phyloP scores from a whole-genome alignment of 495 filamentous ascomycete genomes.

The Pseudomonodictys pantanalensis region DNA sequence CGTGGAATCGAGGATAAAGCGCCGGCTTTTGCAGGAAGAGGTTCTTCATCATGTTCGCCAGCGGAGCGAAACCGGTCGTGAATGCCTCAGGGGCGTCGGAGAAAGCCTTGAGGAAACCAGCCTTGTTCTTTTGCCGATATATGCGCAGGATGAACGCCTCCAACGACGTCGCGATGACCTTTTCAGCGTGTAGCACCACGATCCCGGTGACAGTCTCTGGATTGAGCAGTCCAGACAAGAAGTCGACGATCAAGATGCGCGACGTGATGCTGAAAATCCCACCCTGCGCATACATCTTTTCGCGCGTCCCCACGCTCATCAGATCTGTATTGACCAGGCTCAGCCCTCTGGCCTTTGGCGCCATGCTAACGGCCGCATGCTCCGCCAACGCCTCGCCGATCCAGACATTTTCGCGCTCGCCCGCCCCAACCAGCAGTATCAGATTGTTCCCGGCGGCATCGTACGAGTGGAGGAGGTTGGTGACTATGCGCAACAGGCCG shows the following conservation, averaged over 20 bases:
- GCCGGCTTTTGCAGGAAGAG: constrained; percentile 85
- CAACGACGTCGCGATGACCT: constrained; percentile 78
- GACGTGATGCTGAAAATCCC: constrained; percentile 96
- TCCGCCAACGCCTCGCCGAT: constrained; percentile 71
- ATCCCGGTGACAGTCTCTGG: constrained; percentile 85
- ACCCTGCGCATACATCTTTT: constrained; percentile 84
- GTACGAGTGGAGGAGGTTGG: constrained; percentile 92
- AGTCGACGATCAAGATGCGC: constrained; percentile 88
- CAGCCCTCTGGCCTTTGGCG: constrained; percentile 75
- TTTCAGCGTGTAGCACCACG: constrained; percentile 84
- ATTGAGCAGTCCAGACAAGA: constrained; percentile 77
- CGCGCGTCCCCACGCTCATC: constrained; percentile 77
- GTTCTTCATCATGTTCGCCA: constrained; percentile 89
- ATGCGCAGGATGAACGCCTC: constrained; percentile 96
- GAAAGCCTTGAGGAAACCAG: constrained; percentile 92
- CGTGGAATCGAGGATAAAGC: constrained; percentile 93
- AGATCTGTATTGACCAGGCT: constrained; percentile 92
- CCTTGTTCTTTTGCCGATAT: constrained; percentile 88
- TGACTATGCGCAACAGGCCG: constrained; percentile 83
- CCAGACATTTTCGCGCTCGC: constrained; percentile 78
- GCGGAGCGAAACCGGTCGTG: constrained; percentile 80
- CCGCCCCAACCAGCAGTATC: constrained; percentile 83
- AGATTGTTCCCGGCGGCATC: constrained; percentile 94
- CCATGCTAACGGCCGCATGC: constrained; percentile 80
- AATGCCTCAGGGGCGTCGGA: constrained; percentile 94